A percentile compares a stretch with the other conserved stretches of the same genome.
Conservation (phyloP, 495 filamentous ascomycete species). For the Penicillium desertorum region DNA sequence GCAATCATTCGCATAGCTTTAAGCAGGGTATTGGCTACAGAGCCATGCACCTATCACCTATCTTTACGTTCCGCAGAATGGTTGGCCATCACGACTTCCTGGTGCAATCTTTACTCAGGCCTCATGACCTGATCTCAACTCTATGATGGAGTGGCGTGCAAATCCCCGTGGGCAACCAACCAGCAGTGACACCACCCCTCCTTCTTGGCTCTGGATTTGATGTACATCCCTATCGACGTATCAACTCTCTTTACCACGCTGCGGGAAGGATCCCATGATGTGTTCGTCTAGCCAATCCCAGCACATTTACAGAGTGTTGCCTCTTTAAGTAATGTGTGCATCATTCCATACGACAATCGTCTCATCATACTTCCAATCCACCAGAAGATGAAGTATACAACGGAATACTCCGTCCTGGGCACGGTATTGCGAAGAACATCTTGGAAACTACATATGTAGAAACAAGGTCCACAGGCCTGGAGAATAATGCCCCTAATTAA, state of each 20-base stretch:
- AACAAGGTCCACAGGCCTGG: background rate
- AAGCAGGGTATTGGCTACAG: background rate
- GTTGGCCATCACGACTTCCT: conserved; percentile 9
- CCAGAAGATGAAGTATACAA: no score
- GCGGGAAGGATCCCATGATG: conserved; percentile 22
- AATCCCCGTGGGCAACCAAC: conserved; percentile 29
- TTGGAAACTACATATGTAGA: background rate
- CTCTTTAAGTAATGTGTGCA: conserved; percentile 20
- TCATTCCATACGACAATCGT: conserved; percentile 11
- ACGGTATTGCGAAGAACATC: background rate
- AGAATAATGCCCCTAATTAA: conserved; percentile 27
- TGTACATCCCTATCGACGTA: conserved; percentile 16
- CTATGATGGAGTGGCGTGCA: conserved; percentile 28
- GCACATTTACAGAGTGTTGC: conserved; percentile 1
- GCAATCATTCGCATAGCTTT: conserved; percentile 11
- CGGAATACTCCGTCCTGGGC: background rate
- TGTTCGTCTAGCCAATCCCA: background rate
- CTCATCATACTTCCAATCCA: conserved; percentile 1
- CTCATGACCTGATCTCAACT: conserved; percentile 25
- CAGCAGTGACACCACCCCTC: conserved; percentile 16
- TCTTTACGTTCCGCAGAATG: conserved; percentile 5
- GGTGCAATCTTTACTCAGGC: conserved; percentile 8
- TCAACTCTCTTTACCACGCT: conserved; percentile 16
- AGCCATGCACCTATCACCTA: background rate
- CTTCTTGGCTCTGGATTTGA: conserved; percentile 16